Percentiles rank a stretch among this genome's conserved stretches.
These are phyloP conservation scores for Ambrosia artemisiifolia DNA, from an alignment of 129 eudicot species.

Conservation along the genomic window DNA sequence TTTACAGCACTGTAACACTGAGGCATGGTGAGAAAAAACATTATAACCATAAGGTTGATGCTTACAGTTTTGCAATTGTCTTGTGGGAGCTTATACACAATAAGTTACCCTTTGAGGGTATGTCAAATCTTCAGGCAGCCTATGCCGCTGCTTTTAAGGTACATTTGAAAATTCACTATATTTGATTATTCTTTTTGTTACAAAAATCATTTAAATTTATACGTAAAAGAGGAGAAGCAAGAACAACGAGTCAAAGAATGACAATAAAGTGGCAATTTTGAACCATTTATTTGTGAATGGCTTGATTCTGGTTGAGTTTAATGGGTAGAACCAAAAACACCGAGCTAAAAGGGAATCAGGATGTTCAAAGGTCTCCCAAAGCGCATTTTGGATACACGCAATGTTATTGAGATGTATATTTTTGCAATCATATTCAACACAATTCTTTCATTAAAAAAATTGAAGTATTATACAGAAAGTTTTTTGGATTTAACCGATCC, in stretches of 20 bases:
- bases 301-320: neutral
- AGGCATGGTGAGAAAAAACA: slow-evolving; percentile 87
- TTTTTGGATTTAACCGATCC: neutral
- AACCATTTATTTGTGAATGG: neutral
- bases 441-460: neutral
- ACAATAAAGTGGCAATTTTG: neutral
- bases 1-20: slow-evolving; percentile 80
- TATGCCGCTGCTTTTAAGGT: slow-evolving; percentile 96
- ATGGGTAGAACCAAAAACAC: neutral
- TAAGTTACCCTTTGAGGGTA: slow-evolving; percentile 79
- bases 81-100: slow-evolving; percentile 91
- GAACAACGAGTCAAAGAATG: neutral
- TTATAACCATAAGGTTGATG: slow-evolving; percentile 85
- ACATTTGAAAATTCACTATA: neutral
- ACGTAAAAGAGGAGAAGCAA: neutral
- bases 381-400: neutral
- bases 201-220: neutral
- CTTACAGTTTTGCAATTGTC: slow-evolving; percentile 85
- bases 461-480: neutral
- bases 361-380: neutral
- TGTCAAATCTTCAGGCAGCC: slow-evolving; percentile 70
- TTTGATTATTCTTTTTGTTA: neutral
- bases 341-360: neutral
- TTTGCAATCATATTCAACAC: neutral
- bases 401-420: neutral